Evolutionary conservation across 2,329 filamentous ascomycete genomes (phyloP).

Genomic region (Neopestalotiopsis sp.): DNA sequence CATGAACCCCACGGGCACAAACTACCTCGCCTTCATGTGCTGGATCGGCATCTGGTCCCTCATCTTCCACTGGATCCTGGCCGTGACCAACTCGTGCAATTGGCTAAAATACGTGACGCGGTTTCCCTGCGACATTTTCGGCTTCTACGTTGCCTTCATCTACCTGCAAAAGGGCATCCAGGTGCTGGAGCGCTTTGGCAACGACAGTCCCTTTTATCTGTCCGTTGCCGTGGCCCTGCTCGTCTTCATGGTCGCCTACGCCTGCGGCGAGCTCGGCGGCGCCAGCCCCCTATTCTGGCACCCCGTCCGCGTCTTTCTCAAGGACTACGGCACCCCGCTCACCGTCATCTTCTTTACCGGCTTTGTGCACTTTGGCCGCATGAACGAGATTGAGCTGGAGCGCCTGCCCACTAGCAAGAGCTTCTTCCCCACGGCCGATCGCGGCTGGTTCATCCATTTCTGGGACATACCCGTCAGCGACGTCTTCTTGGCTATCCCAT

Average conservation of each 20-base stretch:
- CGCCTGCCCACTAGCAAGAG: conserved; percentile 76
- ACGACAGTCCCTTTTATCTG: conserved; percentile 73
- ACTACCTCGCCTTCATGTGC: conserved; percentile 89
- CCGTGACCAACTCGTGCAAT: conserved; percentile 86
- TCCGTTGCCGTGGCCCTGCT: conserved; percentile 78
- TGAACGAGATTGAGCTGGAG: conserved; percentile 72
- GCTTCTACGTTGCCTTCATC: conserved; percentile 91
- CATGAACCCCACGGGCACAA: conserved; percentile 74
- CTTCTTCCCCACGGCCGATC: conserved; percentile 77
- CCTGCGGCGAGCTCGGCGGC: conserved; percentile 76
- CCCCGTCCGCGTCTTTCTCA: conserved; percentile 79
- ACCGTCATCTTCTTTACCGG: conserved; percentile 88
- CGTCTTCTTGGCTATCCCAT: conserved; percentile 85
- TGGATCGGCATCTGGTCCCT: conserved; percentile 92
- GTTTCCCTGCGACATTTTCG: conserved; percentile 93
- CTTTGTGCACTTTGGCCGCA: conserved; percentile 85
- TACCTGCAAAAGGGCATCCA: conserved; percentile 92
- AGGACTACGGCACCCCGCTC: conserved; percentile 86
- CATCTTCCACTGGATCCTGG: conserved; percentile 83
- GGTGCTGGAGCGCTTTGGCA: conserved; percentile 77
- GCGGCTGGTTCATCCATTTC: conserved; percentile 80
- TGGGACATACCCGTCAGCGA: conserved; percentile 77
- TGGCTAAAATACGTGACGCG: conserved; percentile 86
- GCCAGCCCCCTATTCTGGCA: conserved; percentile 75
- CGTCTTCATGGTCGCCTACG: conserved; percentile 77